Base-by-base conservation (phyloP, 345 rosid genomes). In the Noccaea bulbosa region DNA sequence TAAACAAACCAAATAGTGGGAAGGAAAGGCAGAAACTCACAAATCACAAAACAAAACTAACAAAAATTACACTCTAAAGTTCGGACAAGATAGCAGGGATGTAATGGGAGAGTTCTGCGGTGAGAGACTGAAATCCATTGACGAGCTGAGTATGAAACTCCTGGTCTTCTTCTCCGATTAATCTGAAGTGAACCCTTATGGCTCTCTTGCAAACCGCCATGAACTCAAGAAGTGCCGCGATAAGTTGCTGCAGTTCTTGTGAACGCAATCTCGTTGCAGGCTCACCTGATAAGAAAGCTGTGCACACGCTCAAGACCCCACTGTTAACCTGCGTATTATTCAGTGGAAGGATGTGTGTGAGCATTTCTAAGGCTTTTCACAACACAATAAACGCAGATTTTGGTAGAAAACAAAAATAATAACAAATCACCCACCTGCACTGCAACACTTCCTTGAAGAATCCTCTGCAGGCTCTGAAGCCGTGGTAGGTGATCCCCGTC, bases 151-250 rank as follows among this genome's bases (percentile, higher is more conserved):
- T 95, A 85, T 95, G 98, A 73, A 95, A 95, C 62, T 95, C 99
- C 63, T 92, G 98, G 77, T 92, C 99, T 76, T 95, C 98, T 64
- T 92, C 98, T 43, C 99, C 99, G 1, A 95, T 95, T 76, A 95
- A 78, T 59, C 98, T 85, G 70, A 80, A 85, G 80, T 95, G 99
- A 12, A 95, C 97, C 39, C 99, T 86, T 15, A 95, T 92, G 24
- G 98, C 99, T 35, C 99, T 90, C 82, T 94, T 94, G 74, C 99
- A 95, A 57, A 94, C 99, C 1, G 97, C 99, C 99, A 92, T 94
- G 83, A 92, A 94, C 77, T 92, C 99, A 6, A 90, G 96, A 16
- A 92, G 88, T 8, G 99, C 98, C 0, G 99, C 99, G 9, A 94
- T 94, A 6, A 94, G 96, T 75, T 94, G 98, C 79, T 94, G 99